Conservation (phyloP, 2,329 filamentous ascomycete genomes). For the Colletotrichum gloeosporioides region DNA sequence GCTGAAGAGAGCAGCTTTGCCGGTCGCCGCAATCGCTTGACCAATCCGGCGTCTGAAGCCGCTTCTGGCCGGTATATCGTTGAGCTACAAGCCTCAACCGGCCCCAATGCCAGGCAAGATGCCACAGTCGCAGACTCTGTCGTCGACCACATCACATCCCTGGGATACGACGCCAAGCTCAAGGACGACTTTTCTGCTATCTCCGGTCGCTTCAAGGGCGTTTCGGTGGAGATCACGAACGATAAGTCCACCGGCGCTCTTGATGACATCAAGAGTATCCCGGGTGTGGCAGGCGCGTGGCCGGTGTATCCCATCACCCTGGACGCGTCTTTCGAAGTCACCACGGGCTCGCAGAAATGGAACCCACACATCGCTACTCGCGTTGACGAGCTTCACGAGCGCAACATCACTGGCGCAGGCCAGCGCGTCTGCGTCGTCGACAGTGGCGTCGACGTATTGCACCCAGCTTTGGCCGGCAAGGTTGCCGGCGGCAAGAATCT, state of each 20-base stretch:
- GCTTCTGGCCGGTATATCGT: conserved; percentile 14
- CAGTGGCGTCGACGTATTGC: conserved; percentile 21
- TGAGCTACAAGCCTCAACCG: neutral
- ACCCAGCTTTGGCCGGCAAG: conserved; percentile 21
- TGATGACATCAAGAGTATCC: conserved; percentile 16
- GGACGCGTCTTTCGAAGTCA: conserved; percentile 15
- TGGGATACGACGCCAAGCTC: conserved; percentile 11
- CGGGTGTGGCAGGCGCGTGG: conserved; percentile 11
- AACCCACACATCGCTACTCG: conserved; percentile 22
- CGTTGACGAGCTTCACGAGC: conserved; percentile 23
- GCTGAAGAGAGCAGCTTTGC: conserved; percentile 1
- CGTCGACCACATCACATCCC: conserved; percentile 3
- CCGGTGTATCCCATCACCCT: conserved; percentile 22
- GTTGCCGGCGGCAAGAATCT: conserved; percentile 24
- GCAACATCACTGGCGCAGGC: conserved; percentile 23
- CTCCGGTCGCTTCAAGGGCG: conserved; percentile 14
- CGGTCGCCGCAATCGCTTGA: neutral
- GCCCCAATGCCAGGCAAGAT: neutral
- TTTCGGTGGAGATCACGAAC: conserved; percentile 10
- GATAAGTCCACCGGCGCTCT: neutral
- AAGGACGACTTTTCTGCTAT: conserved; percentile 13
- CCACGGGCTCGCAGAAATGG: conserved; percentile 10
- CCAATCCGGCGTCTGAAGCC: neutral
- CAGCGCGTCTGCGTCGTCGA: conserved; percentile 27
- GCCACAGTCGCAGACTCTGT: neutral